Base-by-base conservation (phyloP, 257 asterid species). In the Solanum infundibuliforme region DNA sequence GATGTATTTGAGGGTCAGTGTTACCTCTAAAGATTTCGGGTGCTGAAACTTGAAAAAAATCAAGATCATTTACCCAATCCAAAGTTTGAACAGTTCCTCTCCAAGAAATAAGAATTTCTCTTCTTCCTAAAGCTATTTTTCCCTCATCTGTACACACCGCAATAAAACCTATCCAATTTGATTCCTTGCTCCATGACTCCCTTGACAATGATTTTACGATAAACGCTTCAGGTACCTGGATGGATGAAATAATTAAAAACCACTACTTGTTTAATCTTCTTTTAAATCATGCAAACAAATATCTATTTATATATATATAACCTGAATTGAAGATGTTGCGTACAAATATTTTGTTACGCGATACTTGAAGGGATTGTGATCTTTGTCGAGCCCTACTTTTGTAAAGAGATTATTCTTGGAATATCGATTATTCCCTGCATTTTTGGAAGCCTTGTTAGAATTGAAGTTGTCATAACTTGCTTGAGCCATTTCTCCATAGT, bases 61-160 rank as follows among this genome's bases (percentile, higher is more conserved):
- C 93, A 34, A 93, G 89, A 87, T 94, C 95, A 27, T 93, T 90
- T 9, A 43, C 84, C 94, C 94, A 93, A 62, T 94, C 96, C n/a
- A 76, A 23, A 0, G 86, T 13, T 79, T 79, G 35, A 48, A 93
- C 72, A 4, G 79, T 72, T 7, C 79, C 79, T 72, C 79, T 32
- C 79, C 79, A 72, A 18, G 79, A 72, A 32, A 72, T 81, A 89
- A 94, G 25, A 38, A 94, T 93, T 46, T 93, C 95, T 89, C 96
- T 88, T 87, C 95, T 89, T 72, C 96, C 96, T 25, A 93, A 81
- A 7, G 92, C 91, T 14, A 2, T 13, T 88, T 90, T 92, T 72
- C 79, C 41, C 25, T 72, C 79, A 32, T 72, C 43, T 9, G 79
- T 72, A 34, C 13, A 20, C 79, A 72, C 95, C 6, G 94, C 94